Conservation (phyloP, 2,329 filamentous ascomycete genomes). For the Colletotrichum salicis region DNA sequence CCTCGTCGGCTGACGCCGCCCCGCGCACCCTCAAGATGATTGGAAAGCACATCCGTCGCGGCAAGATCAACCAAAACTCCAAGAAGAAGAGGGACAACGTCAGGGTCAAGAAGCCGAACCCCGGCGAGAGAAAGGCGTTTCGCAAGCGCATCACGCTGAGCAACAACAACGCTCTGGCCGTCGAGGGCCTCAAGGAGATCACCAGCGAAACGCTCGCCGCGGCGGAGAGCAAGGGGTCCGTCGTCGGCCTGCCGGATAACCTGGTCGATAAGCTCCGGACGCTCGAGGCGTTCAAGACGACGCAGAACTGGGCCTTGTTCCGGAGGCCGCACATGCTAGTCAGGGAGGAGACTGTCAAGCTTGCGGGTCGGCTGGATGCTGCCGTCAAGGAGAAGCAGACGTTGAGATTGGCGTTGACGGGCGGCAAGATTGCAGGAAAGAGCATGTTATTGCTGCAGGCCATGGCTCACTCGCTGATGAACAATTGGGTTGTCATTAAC, state of each 20-base stretch:
- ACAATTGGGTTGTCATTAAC: conserved; percentile 88
- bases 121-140: conserved; percentile 86
- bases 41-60: conserved; percentile 37
- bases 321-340: conserved; percentile 82
- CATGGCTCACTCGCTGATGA: conserved; percentile 81
- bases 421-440: conserved; percentile 83
- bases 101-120: conserved; percentile 66
- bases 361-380: conserved; percentile 72
- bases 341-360: conserved; percentile 78
- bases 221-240: conserved; percentile 67
- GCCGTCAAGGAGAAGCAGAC: conserved; percentile 65
- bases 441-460: conserved; percentile 87
- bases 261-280: conserved; percentile 83
- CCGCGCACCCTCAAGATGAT: conserved; percentile 25
- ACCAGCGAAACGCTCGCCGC: conserved; percentile 64
- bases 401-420: conserved; percentile 75
- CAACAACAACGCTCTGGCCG: conserved; percentile 90
- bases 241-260: conserved; percentile 75
- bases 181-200: conserved; percentile 74
- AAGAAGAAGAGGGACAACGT: conserved; percentile 60
- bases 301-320: conserved; percentile 90
- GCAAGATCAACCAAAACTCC: conserved; percentile 39
- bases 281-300: conserved; percentile 90
- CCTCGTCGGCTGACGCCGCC: conserved; percentile 44
- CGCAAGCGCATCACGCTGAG: conserved; percentile 91